Conservation (phyloP, 208 protist genomes). For the Borovskyia barvae region DNA sequence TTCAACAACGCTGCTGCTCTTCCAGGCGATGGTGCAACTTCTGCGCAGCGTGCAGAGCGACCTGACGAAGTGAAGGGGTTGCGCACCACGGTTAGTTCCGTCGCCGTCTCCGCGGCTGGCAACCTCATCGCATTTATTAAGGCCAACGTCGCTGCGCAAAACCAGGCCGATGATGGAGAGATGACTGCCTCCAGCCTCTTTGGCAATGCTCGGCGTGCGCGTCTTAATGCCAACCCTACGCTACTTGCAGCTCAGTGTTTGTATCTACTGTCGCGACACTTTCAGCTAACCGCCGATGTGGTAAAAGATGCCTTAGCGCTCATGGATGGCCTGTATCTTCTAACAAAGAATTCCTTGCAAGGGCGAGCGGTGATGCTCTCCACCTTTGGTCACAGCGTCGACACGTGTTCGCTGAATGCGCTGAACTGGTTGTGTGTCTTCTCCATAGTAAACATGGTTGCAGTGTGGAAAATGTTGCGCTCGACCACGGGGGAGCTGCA, state of each 20-base stretch:
- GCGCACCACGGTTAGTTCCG: constrained; percentile 20
- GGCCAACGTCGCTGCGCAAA: constrained; percentile 8
- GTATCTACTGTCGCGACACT: constrained; percentile 82
- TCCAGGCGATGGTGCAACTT: constrained; percentile 24
- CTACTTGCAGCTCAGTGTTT: constrained; percentile 78
- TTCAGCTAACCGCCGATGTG: constrained; percentile 68
- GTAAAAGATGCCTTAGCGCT: constrained; percentile 53
- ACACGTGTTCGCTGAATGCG: constrained; percentile 43
- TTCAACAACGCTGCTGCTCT: constrained; percentile 37
- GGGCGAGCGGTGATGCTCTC: constrained; percentile 14
- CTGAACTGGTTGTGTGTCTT: constrained; percentile 68
- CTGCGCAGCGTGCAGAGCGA: constrained; percentile 18
- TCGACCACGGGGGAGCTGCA: constrained; percentile 26
- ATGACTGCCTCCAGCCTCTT: constrained; percentile 9
- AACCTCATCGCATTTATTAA: constrained; percentile 57
- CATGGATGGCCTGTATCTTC: constrained; percentile 27
- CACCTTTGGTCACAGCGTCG: constrained; percentile 24
- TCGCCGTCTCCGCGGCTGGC: constrained; percentile 39
- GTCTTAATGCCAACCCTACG: constrained; percentile 31
- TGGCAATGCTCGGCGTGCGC: constrained; percentile 10
- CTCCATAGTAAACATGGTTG: constrained; percentile 62
- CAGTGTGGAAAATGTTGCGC: constrained; percentile 66
- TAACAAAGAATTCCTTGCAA: constrained; percentile 19
- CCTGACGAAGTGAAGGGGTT: constrained; percentile 23
- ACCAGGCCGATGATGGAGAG: constrained; percentile 20